Base-by-base conservation (phyloP, 495 filamentous ascomycete genomes). In the Rostrohypoxylon terebratum region DNA sequence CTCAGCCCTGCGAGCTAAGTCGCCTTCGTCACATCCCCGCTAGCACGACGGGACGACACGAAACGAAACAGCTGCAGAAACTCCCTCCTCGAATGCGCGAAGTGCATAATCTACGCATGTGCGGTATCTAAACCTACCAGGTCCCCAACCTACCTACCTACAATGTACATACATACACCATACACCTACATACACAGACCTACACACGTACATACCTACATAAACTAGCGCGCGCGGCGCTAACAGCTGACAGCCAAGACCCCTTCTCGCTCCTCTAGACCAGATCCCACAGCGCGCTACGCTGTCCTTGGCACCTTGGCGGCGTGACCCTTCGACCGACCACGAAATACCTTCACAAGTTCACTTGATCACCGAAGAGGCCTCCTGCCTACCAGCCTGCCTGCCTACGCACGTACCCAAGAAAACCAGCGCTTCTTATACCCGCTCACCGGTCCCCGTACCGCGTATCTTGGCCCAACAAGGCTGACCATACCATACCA, bases 1-100 rank as follows among this genome's bases (percentile, higher is more conserved):
- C 57, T 72, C 68, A 71, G 68, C 68, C 68, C 68, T 71, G 68
- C 69, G 69, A 44, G 62, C 62, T 60, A 65, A 45, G 23, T 20
- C 20, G 25, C 60, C 36, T 58, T 58, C 63, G 55, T 65, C 68
- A 66, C 68, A 65, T 53, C 36, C 36, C 25, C 54, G 54, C 61
- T 60, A 54, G 23, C 25, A 33, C 23, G 42, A 57, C 53, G 44
- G 31, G 55, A 51, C 55, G 64, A 45, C 44, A 68, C 57, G 47
- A 68, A 23, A 44, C 44, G 23, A 34, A 18, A 11, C 25, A 31
- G 60, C 60, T 31, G 20, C 36, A 23, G 36, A 40, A 40, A 42
- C 14, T 4, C 14, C 5, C n/a, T 42, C 9, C 54, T 18, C 51
- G 25, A n/a, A 48, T 25, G 11, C 20, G 20, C 20, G 11, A 51